Evolutionary conservation across 352 stramenopile species (phyloP), one percentile per base, ranked within the genome.

Genomic region (Globisporangium nodosum): DNA sequence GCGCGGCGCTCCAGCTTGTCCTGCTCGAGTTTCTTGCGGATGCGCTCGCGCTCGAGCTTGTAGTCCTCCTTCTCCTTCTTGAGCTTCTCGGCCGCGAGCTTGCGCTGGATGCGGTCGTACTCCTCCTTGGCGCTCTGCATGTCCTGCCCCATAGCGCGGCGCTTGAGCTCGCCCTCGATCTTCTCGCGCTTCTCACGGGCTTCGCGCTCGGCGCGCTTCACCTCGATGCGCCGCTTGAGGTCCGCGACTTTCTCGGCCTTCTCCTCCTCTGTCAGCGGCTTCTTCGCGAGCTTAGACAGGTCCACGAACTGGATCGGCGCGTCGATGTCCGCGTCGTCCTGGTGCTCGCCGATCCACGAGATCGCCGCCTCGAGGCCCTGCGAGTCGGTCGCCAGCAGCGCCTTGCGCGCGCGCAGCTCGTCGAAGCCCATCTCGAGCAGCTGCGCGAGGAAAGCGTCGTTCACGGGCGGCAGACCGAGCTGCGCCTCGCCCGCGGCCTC

Each of bases 1-100:
- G 87, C 86, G 20, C 88, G 84, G 43, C 89, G 81, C 56, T 96
- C 89, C 6, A 87, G 76, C 73, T 97, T 97, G 67, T 98, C 92
- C 64, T 94, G 81, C 54, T 96, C 90, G 16, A 98, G 70, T 69
- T 97, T 85, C 57, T 78, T 79, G 50, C 86, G 87, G 20, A 98
- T 64, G 8, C 87, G 85, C 58, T 97, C 90, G 42, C 92, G 85
- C 67, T 98, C 88, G 9, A 75, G 68, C 69, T 96, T 95, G 60
- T 78, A 82, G 18, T 96, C 85, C 15, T 93, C 84, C 53, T 93
- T 94, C 52, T 96, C 89, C 64, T 93, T 94, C 66, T 94, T 94
- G 49, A 85, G 70, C 60, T 88, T 86, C 51, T 96, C 86, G 3
- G 73, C 71, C 11, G 81, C 83, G n/a, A 90, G 70, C 39, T 88